Base-by-base conservation (phyloP, 495 filamentous ascomycete genomes). In the Neurospora tetrasperma region DNA sequence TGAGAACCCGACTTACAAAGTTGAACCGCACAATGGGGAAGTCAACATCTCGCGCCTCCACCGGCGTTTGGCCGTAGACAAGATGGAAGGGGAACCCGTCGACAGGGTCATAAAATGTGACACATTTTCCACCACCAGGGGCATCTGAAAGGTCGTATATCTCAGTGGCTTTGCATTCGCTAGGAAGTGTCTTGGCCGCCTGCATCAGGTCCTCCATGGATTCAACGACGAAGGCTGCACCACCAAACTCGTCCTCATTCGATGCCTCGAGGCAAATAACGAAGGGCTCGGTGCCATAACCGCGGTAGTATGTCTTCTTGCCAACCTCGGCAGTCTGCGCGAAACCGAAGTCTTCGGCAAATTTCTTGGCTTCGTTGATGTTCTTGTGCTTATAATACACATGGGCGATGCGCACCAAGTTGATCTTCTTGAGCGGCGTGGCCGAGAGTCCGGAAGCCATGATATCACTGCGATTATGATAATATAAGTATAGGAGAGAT, bases 251-350 rank as follows among this genome's bases (percentile, higher is more conserved):
- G 54, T 83, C 46, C 78, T 85, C 84, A 39, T 82, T 79, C 0
- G 84, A 83, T 66, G 85, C 84, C 35, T 78, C 79, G 66, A 85
- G 81, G 72, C 84, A 86, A 42, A 88, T 81, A 8, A 89, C 79
- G 74, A 87, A 90, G 18, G 87, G 89, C 70, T 90, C 88, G n/a
- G 79, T 79, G 10, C 89, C 88, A 76, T 89, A 89, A 8, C 89
- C 88, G 40, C 88, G 83, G 79, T 83, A 90, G 82, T 86, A 90
- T 12, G 88, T 85, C 70, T 84, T 84, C 69, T 85, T 79, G 38
- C 84, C 83, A 2, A 84, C 76, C 66, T 78, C 78, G 48, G 83
- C 82, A 5, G 79, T 78, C 43, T 85, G 80, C 14, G 76, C 76
- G 77, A 91, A 86, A 72, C 89, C 88, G 78, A 91, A 91, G 79